Base-by-base conservation (phyloP, 176 grass and related monocot species). In the Zea luxurians region DNA sequence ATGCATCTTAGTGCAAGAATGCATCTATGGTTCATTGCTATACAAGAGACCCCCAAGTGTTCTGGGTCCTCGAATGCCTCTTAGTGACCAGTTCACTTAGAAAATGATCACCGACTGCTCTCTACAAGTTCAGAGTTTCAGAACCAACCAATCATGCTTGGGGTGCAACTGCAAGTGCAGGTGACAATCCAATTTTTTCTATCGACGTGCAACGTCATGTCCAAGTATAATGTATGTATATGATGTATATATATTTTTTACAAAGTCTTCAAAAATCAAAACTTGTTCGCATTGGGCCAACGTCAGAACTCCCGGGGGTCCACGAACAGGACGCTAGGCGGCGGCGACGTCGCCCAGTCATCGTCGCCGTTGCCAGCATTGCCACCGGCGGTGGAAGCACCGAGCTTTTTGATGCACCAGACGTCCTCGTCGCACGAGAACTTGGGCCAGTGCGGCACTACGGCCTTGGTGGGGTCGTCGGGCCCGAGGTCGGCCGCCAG, bases 261-360 rank as follows among this genome's bases (percentile, higher is more conserved):
- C 87, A 85, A 16, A 34, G 57, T 69, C n/a, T 50, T 74, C 0
- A 40, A 65, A 83, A 77, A 45, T 45, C 72, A 76, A 74, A 75
- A 80, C 70, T 52, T 49, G 60, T 61, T 55, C 17, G 53, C 17
- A 40, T 34, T 15, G 16, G 17, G 45, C 63, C 45, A 15, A 21
- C 53, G 54, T 93, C 85, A 93, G 81, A 93, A 90, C 55, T 93
- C 91, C 34, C 91, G 79, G 1, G 91, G 91, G 13, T 93, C 91
- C 58, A 93, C 91, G 91, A 93, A 93, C 48, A 93, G 70, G 21
- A 86, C 62, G 2, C 62, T 82, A 2, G 74, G 15, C 2, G 79
- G 59, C 13, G 85, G 38, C 48, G 74, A 38, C 7, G 86, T 61
- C 47, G 73, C 68, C 91, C 85, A 93, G 53, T 82, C 88, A 1